These are phyloP conservation scores for Dryadomyces quercus-mongolicae DNA, from an alignment of 2,329 filamentous ascomycete species.

Conservation along the genomic window DNA sequence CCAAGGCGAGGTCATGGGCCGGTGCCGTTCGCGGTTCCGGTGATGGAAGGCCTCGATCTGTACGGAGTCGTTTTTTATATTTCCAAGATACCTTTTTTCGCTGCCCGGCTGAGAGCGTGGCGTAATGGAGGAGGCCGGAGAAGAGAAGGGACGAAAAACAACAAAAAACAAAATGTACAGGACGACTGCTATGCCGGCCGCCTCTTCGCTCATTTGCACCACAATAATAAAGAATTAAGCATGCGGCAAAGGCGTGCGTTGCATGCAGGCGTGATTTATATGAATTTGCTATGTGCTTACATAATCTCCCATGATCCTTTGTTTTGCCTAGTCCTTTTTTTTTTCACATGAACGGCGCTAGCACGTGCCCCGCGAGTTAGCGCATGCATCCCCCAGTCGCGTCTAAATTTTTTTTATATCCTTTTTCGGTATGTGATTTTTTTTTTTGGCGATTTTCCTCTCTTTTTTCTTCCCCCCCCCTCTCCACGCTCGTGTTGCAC, in stretches of 20 bases:
- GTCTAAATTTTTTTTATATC: constrained; percentile 1
- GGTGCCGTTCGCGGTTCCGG: constrained; percentile 82
- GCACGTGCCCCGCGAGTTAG: not conserved
- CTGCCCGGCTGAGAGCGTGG: not conserved
- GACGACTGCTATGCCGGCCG: no score
- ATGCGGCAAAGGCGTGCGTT: no score
- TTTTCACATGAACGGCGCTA: not conserved
- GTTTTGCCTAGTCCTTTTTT: no score
- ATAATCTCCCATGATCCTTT: no score
- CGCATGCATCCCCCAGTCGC: not conserved
- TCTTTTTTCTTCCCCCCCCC: not conserved
- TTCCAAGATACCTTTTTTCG: constrained; percentile 2
- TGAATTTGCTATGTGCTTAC: no score
- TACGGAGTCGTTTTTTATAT: not conserved
- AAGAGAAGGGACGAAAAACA: not conserved
- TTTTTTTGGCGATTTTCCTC: not conserved
- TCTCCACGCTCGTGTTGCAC: not conserved
- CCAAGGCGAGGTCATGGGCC: constrained; percentile 97
- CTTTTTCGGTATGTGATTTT: not conserved
- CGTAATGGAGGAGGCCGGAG: no score
- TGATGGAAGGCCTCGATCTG: constrained; percentile 20
- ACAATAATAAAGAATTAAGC: no score
- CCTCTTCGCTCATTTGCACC: no score
- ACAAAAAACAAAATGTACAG: not conserved
- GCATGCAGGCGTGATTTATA: no score